These are phyloP conservation scores for Parascedosporium putredinis DNA, from an alignment of 2,329 filamentous ascomycete genomes.

Conservation along the genomic window DNA sequence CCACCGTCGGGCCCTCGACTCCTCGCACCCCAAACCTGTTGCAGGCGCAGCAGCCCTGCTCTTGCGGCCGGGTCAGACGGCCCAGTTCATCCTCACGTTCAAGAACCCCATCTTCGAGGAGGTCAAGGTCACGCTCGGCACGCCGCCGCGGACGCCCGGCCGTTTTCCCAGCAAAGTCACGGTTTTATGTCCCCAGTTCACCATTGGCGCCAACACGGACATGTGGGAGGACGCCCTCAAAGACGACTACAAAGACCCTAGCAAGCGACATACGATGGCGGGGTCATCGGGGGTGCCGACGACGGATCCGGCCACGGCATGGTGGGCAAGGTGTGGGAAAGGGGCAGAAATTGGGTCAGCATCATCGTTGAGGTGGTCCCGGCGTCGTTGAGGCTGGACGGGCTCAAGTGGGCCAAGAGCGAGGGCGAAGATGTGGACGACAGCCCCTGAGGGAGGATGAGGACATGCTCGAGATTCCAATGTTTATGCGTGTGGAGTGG, in stretches of 20 bases:
- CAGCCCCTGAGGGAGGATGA: constrained; percentile 47
- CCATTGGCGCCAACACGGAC: constrained; percentile 84
- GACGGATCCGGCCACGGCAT: constrained; percentile 39
- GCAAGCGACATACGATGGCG: constrained; percentile 24
- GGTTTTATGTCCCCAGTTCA: constrained; percentile 87
- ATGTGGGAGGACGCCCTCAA: constrained; percentile 80
- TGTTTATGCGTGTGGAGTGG: constrained; percentile 90
- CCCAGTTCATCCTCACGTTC: constrained; percentile 81
- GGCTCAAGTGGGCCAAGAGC: constrained; percentile 19
- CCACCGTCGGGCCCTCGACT: constrained; percentile 20
- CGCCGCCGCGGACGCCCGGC: constrained; percentile 68
- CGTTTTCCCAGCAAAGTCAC: constrained; percentile 72
- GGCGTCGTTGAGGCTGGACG: constrained; percentile 36
- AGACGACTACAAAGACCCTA: constrained; percentile 29
- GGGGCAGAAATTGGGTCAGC: constrained; percentile 87
- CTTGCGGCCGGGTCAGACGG: constrained; percentile 46
- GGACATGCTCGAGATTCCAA: constrained; percentile 73
- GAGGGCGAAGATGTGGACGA: constrained; percentile 29
- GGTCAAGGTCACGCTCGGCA: constrained; percentile 78
- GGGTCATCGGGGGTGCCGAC: constrained; percentile 33
- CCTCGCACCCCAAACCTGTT: constrained; percentile 21
- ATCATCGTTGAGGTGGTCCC: constrained; percentile 87
- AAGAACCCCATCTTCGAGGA: constrained; percentile 91
- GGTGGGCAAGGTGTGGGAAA: constrained; percentile 93
- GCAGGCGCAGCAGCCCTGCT: constrained; percentile 19